phyloP scores from a whole-genome alignment of 2,329 filamentous ascomycete species.

The Sarocladium kiliense region DNA sequence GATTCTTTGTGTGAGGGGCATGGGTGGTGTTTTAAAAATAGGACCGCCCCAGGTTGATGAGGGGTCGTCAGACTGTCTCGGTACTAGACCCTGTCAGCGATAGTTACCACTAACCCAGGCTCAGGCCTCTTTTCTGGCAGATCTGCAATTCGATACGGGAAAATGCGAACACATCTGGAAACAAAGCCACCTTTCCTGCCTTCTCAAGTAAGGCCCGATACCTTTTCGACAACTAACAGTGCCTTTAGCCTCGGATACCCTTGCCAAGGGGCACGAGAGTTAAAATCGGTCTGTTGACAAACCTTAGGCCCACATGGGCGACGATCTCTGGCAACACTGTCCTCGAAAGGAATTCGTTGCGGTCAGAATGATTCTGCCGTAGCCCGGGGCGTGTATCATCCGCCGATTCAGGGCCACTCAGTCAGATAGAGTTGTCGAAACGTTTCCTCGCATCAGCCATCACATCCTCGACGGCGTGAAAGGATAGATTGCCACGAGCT shows the following conservation, averaged over 20 bases:
- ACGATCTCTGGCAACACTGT: background rate
- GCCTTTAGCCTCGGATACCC: too few relatives aligned
- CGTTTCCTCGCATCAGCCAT: background rate
- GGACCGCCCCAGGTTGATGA: background rate
- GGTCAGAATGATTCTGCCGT: background rate
- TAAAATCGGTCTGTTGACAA: background rate
- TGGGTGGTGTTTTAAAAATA: slow-evolving; percentile 7
- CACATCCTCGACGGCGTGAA: background rate
- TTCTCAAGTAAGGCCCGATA: background rate
- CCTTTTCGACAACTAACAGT: background rate
- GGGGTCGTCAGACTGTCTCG: background rate
- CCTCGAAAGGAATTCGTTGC: background rate
- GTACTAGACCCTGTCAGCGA: slow-evolving; percentile 1
- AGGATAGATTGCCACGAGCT: background rate
- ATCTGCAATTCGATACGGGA: background rate
- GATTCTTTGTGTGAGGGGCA: background rate
- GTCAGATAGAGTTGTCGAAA: background rate
- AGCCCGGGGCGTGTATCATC: too few relatives aligned
- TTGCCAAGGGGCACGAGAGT: background rate
- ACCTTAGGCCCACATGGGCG: background rate
- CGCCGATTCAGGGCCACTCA: background rate
- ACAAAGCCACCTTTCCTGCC: background rate
- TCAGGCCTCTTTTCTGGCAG: background rate
- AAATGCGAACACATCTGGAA: background rate
- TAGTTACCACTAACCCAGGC: background rate